These are phyloP conservation scores for Hevea brasiliensis DNA, from an alignment of 345 rosid species.

Conservation along the genomic window DNA sequence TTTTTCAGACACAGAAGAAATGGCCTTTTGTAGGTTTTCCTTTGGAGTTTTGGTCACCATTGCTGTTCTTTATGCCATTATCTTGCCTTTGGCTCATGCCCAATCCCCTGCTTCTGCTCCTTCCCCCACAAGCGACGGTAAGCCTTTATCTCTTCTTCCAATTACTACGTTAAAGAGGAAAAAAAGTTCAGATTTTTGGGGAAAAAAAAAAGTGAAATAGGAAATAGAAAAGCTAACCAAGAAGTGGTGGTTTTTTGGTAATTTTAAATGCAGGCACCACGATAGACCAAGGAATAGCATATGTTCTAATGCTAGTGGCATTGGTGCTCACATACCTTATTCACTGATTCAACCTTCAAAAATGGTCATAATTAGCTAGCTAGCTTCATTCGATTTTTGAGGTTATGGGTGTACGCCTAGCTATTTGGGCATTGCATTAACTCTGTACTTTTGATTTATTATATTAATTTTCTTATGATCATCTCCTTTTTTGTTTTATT, in stretches of 20 bases:
- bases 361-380: too few relatives aligned
- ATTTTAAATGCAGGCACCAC: constrained; percentile 14
- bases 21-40: constrained; percentile 9
- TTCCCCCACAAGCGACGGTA: constrained; percentile 26
- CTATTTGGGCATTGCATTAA: too few relatives aligned
- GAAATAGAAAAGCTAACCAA: too few relatives aligned
- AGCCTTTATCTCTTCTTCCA: not conserved
- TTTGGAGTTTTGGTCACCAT: not conserved
- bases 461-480: too few relatives aligned
- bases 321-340: constrained; percentile 28
- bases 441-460: too few relatives aligned
- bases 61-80: not conserved
- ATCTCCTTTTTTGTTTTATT: too few relatives aligned
- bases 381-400: too few relatives aligned
- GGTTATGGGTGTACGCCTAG: too few relatives aligned
- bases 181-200: too few relatives aligned
- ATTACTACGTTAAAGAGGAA: too few relatives aligned
- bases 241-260: too few relatives aligned
- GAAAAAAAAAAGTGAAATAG: too few relatives aligned
- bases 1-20: not conserved
- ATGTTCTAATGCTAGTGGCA: constrained; percentile 28
- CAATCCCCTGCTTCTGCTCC: constrained; percentile 28
- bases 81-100: constrained; percentile 15
- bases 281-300: constrained; percentile 32
- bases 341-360: not conserved